Base-by-base conservation (phyloP, 192 early-diverging fungal genomes). In the Rhizophagus sp. region DNA sequence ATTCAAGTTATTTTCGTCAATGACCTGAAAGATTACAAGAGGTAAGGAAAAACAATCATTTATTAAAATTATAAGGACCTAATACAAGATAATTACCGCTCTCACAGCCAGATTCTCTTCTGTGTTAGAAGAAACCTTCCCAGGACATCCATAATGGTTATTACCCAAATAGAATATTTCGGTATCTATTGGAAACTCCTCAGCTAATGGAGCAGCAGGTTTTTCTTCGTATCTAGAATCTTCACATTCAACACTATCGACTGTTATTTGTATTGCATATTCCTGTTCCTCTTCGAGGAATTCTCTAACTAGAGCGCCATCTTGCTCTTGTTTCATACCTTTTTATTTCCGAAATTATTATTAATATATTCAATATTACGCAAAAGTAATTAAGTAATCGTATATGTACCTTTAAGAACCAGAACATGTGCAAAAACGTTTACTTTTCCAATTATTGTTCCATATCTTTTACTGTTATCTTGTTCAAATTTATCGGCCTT, bases 111-210 rank as follows among this genome's bases (percentile, higher is more conserved):
- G 69, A 2, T 77, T 71, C 52, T 84, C 76, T 3, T 86, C 82
- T 1, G 82, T 57, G 78, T 94, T 88, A 0, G 89, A 91, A 74
- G 87, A 83, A 27, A 99, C 92, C 24, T 90, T 89, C 10, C 87
- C 93, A 3, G 88, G 86, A 17, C 88, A 82, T 62, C 97, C 97
- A 78, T 96, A 98, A 64, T 90, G 86, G 4, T 84, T 82, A 64
- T 83, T 82, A 12, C 94, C 94, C 71, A 99, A 82, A 83, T 96
- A 97, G 82, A 98, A 97, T 4, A 96, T 91, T 22, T 87, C 86
- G 4, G 90, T 90, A 3, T 81, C 80, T 13, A 92, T 15, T 12
- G 94, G 95, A 76, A 93, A 96, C 71, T 95, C 94, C n/a, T 87
- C 86, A 2, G 85, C 84, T 0, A 96, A 78, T 3, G 92, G 87